A percentile compares a stretch with the other conserved stretches of the same genome.
Conservation (phyloP, 179 eudicot genomes). For the Silene vulgaris region DNA sequence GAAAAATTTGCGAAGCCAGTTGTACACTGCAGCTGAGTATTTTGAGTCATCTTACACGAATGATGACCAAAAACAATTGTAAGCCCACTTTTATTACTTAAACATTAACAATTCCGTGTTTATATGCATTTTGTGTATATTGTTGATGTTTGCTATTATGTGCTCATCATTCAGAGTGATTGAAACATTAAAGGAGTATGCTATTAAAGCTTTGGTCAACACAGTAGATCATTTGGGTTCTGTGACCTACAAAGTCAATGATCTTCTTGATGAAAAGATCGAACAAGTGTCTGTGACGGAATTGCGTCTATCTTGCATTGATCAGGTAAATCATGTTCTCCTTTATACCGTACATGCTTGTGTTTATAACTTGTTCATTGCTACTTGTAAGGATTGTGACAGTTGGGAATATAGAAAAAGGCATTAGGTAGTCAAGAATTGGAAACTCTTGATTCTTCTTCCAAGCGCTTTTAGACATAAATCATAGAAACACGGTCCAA, state of each 20-base stretch:
- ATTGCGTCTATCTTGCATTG: conserved; percentile 64
- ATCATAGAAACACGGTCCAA: neutral
- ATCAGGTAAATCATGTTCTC: conserved; percentile 51
- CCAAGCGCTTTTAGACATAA: neutral
- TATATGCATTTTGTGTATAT: neutral
- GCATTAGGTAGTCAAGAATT: neutral
- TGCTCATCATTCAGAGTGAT: conserved; percentile 55
- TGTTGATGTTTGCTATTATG: conserved; percentile 15
- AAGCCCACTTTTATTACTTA: conserved; percentile 24
- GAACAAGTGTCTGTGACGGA: conserved; percentile 72
- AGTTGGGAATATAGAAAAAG: neutral
- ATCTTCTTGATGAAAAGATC: conserved; percentile 70
- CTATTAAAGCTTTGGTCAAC: conserved; percentile 79
- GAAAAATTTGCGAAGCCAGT: conserved; percentile 72
- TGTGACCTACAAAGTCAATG: conserved; percentile 69
- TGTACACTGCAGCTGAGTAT: conserved; percentile 90
- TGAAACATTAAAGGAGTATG: conserved; percentile 73
- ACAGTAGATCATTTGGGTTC: conserved; percentile 95
- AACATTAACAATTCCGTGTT: neutral
- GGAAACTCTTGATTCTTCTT: neutral
- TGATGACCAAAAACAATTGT: conserved; percentile 82
- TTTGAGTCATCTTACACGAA: conserved; percentile 74
- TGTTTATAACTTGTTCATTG: conserved; percentile 5
- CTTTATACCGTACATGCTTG: conserved; percentile 8
- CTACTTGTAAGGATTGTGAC: neutral